These are phyloP conservation scores for Beta macrorhiza DNA, from an alignment of 179 eudicot genomes.

Conservation along the genomic window DNA sequence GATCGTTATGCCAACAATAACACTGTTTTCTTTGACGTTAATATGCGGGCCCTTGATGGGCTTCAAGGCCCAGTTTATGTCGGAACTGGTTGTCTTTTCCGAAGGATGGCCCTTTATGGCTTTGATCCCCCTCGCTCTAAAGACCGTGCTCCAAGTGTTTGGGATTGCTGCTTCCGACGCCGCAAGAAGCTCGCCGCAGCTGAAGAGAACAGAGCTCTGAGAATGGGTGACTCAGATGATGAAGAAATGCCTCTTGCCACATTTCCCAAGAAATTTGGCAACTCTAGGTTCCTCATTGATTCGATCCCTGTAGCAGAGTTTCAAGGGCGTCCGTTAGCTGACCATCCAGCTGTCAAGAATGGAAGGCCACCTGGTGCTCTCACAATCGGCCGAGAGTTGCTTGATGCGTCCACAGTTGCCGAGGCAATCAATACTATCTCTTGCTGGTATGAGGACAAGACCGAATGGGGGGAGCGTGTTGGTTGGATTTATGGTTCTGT, in stretches of 20 bases:
- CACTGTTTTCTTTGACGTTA: slow-evolving; percentile 93
- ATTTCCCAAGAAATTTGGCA: slow-evolving; percentile 78
- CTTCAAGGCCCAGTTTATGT: slow-evolving; percentile 94
- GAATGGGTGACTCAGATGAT: slow-evolving; percentile 81
- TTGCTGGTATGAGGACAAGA: slow-evolving; percentile 94
- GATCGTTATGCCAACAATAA: slow-evolving; percentile 93
- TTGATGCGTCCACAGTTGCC: slow-evolving; percentile 84
- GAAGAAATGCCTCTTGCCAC: slow-evolving; percentile 76
- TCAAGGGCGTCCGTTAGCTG: slow-evolving; percentile 91
- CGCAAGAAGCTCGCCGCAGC: slow-evolving; percentile 38
- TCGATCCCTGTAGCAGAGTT: slow-evolving; percentile 87
- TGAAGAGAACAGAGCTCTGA: slow-evolving; percentile 71
- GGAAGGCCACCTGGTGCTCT: slow-evolving; percentile 93
- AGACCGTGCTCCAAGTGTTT: slow-evolving; percentile 59
- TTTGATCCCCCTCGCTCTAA: slow-evolving; percentile 89
- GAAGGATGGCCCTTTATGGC: slow-evolving; percentile 83
- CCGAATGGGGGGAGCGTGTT: slow-evolving; percentile 91
- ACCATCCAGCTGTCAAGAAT: slow-evolving; percentile 84
- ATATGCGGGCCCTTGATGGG: slow-evolving; percentile 95
- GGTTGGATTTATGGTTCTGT: slow-evolving; percentile 97
- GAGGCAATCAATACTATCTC: slow-evolving; percentile 85
- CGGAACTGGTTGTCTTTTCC: slow-evolving; percentile 88
- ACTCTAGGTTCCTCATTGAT: slow-evolving; percentile 67
- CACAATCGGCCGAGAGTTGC: slow-evolving; percentile 70
- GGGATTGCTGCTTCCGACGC: slow-evolving; percentile 65